Base-by-base conservation (phyloP, 169 alveolate species). In the Plasmodium billcollinsi region DNA sequence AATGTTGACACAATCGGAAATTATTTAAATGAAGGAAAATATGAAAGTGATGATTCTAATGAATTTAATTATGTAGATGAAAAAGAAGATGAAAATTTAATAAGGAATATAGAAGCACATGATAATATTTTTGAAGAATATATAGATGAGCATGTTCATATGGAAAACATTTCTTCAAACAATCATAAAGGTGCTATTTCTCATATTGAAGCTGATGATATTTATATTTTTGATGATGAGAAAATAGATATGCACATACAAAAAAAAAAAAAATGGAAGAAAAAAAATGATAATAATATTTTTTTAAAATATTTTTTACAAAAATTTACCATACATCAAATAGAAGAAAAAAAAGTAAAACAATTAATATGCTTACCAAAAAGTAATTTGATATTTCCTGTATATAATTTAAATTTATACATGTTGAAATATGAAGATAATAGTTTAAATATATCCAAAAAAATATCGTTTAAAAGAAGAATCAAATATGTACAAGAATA, bases 311-410 rank as follows among this genome's bases (percentile, higher is more conserved):
- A 83, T 14, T 66, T 47, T 50, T 58, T 71, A 43, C 73, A 70
- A 15, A 24, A 70, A 24, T 83, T 69, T 56, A 67, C 63, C 12
- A 65, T 71, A 2, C 43, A 52, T 18, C 66, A 49, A 58, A 70
- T 83, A 61, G 45, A 83, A 18, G 91, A 83, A 12, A 67, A 69
- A 24, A 70, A 67, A 83, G 47, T 71, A 14, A 83, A 63, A 70
- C 91, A 83, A 33, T 26, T 83, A 8, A 74, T 83, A 1, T 26
- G 74, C n/a, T 20, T 83, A 47, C 91, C 91, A 50, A 83, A 70
- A 29, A 66, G 59, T 9, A 83, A 83, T 11, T 69, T 83, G 49
- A 67, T 83, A 43, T 7, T 83, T 20, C 70, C 91, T 20, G 73
- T 70, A 1, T 83, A 83, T 18, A 58, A 70, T 26, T 43, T 52